Percentiles rank a stretch among this genome's conserved stretches.
These are phyloP conservation scores for Rossbeevera mucosa DNA, from an alignment of 768 basidiomycete genomes.

Conservation along the genomic window DNA sequence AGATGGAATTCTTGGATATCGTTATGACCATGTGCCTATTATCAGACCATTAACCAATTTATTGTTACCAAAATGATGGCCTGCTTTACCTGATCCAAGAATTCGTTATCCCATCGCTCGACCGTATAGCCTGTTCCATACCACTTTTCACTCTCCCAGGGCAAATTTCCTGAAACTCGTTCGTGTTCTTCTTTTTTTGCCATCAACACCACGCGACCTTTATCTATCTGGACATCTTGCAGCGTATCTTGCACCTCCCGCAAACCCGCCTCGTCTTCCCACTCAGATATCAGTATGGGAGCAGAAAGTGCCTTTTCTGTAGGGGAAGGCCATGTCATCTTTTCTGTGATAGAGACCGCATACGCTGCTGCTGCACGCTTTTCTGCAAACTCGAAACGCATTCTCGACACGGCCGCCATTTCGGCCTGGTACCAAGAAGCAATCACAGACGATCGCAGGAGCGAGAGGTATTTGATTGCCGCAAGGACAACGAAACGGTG, in stretches of 20 bases:
- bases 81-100: conserved; percentile 48
- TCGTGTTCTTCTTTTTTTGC: conserved; percentile 62
- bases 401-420: conserved; percentile 61
- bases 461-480: conserved; percentile 73
- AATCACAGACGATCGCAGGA: conserved; percentile 59
- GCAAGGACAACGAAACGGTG: conserved; percentile 66
- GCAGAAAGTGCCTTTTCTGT: conserved; percentile 69
- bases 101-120: conserved; percentile 60
- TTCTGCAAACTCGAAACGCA: conserved; percentile 83
- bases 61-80: background rate
- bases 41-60: background rate
- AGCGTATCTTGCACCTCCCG: conserved; percentile 59
- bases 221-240: conserved; percentile 50
- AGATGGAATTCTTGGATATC: conserved; percentile 66
- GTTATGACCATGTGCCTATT: conserved; percentile 60
- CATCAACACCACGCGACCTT: conserved; percentile 72
- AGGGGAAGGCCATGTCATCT: conserved; percentile 80
- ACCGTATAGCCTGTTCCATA: conserved; percentile 88
- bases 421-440: conserved; percentile 73
- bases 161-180: conserved; percentile 44
- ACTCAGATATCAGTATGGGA: conserved; percentile 68
- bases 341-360: conserved; percentile 68
- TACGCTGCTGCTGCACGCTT: conserved; percentile 78
- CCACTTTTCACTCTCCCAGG: conserved; percentile 82
- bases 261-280: conserved; percentile 51